A percentile compares a stretch with the other conserved stretches of the same genome.
Evolutionary conservation across 2,329 filamentous ascomycete genomes (phyloP).

Genomic region (Graphilbum fragrans): DNA sequence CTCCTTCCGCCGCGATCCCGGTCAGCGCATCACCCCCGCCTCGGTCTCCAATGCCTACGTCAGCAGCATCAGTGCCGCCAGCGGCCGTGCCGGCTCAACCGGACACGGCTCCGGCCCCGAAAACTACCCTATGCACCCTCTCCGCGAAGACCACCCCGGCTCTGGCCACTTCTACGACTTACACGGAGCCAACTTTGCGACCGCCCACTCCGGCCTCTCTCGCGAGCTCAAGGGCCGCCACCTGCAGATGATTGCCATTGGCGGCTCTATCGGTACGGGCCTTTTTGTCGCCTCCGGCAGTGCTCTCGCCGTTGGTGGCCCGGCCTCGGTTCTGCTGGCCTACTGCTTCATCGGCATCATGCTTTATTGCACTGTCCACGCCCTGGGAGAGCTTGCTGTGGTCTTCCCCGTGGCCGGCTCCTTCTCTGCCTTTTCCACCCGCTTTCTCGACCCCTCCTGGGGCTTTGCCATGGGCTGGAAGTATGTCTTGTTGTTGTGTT

Average conservation of each 20-base stretch:
- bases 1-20: constrained; percentile 51
- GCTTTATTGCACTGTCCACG: constrained; percentile 86
- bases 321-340: constrained; percentile 66
- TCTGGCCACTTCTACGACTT: constrained; percentile 42
- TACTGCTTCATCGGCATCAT: constrained; percentile 71
- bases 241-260: constrained; percentile 95
- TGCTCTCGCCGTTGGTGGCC: constrained; percentile 60
- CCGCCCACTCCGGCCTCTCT: constrained; percentile 62
- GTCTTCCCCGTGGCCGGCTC: constrained; percentile 84
- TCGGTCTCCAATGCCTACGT: constrained; percentile 16
- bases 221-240: constrained; percentile 73
- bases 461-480: constrained; percentile 96
- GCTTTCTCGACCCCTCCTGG: constrained; percentile 89
- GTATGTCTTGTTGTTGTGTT: constrained; percentile 29
- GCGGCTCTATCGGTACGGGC: constrained; percentile 82
- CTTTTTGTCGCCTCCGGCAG: constrained; percentile 75
- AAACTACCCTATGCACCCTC: constrained; percentile 10
- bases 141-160: constrained; percentile 17
- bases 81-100: constrained; percentile 1
- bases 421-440: constrained; percentile 82
- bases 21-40: constrained; percentile 33
- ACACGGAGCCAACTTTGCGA: constrained; percentile 53
- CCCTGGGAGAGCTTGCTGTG: constrained; percentile 83
- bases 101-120: not conserved
- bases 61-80: constrained; percentile 1